Conservation (phyloP, 192 early-diverging fungal genomes). For the Neocallimastix lanati region DNA sequence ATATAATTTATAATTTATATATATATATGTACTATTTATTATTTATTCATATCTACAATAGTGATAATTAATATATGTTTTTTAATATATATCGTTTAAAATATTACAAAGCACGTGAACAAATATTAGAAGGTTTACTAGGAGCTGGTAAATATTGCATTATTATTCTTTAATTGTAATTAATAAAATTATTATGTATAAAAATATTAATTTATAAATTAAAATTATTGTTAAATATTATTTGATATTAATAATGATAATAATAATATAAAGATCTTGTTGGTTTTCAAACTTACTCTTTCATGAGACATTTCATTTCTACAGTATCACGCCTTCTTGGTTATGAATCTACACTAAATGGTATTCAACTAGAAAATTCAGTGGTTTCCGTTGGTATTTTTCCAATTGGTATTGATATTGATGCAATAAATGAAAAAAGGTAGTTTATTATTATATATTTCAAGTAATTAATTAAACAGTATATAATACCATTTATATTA, state of each 20-base stretch:
- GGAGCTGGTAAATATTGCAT: constrained; percentile 9
- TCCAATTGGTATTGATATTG: constrained; percentile 36
- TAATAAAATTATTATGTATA: too few relatives aligned
- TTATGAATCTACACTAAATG: constrained; percentile 29
- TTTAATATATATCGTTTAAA: too few relatives aligned
- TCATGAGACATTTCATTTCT: constrained; percentile 37
- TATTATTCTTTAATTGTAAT: too few relatives aligned
- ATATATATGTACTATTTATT: too few relatives aligned
- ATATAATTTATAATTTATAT: too few relatives aligned
- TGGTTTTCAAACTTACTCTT: constrained; percentile 21
- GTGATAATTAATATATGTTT: too few relatives aligned
- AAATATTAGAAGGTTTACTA: constrained; percentile 24
- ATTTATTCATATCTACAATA: too few relatives aligned
- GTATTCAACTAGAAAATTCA: constrained; percentile 26
- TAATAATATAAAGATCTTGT: too few relatives aligned
- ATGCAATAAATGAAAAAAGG: constrained; percentile 50
- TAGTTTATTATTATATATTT: constrained; percentile 5
- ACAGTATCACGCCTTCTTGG: constrained; percentile 29
- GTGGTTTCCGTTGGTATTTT: constrained; percentile 27
- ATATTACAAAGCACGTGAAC: constrained; percentile 18
- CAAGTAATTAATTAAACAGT: too few relatives aligned
- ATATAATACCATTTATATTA: too few relatives aligned
- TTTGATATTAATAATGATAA: too few relatives aligned
- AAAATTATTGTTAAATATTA: neutral
- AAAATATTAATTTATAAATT: neutral